These are phyloP conservation scores for Hymenoscyphus occultus DNA, from an alignment of 2,329 filamentous ascomycete species.

Conservation along the genomic window DNA sequence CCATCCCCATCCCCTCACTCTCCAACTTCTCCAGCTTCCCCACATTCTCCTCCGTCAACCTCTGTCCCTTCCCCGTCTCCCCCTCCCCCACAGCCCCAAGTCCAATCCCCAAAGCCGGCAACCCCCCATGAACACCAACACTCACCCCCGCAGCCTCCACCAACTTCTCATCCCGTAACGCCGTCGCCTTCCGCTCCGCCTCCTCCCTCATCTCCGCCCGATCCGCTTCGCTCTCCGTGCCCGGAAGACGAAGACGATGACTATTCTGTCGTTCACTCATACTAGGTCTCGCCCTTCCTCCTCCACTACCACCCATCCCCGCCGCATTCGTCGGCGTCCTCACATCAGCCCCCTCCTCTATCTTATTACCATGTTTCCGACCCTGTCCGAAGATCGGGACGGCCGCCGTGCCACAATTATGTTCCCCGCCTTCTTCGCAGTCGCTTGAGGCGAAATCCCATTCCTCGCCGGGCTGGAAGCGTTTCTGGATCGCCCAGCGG, in stretches of 20 bases:
- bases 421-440: constrained; percentile 28
- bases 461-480: constrained; percentile 12
- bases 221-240: constrained; percentile 41
- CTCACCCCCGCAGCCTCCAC: constrained; percentile 35
- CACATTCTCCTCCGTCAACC: constrained; percentile 52
- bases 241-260: constrained; percentile 29
- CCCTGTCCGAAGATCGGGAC: constrained; percentile 26
- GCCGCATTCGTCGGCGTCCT: not conserved
- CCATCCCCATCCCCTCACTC: no score
- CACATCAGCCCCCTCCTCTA: constrained; percentile 7
- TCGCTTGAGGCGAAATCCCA: constrained; percentile 22
- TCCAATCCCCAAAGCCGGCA: constrained; percentile 31
- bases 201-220: constrained; percentile 45
- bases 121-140: constrained; percentile 29
- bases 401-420: constrained; percentile 24
- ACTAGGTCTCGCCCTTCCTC: constrained; percentile 9
- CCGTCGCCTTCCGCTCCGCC: constrained; percentile 53
- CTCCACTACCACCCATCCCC: no score
- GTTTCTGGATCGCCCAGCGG: constrained; percentile 57
- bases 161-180: constrained; percentile 53
- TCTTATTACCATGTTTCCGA: constrained; percentile 3
- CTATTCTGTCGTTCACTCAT: constrained; percentile 26
- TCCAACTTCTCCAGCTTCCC: no score
- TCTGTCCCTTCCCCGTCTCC: constrained; percentile 37
- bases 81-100: constrained; percentile 20